phyloP scores from a whole-genome alignment of 2,329 filamentous ascomycete species.

The Claviceps sorghi region DNA sequence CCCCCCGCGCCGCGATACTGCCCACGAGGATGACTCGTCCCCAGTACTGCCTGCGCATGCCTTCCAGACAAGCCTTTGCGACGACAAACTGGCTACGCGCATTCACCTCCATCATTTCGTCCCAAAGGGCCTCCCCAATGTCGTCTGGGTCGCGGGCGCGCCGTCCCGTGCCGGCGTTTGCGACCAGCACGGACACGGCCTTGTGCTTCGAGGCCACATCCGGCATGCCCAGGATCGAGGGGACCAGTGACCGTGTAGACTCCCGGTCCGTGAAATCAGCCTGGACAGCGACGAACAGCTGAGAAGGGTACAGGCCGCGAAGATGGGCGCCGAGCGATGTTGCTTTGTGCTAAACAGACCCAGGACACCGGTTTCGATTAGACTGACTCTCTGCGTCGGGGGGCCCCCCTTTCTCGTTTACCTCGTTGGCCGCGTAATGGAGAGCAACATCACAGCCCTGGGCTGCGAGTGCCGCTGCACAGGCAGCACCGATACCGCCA shows the following conservation, averaged over 20 bases:
- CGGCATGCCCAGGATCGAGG: background rate
- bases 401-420: background rate
- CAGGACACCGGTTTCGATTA: background rate
- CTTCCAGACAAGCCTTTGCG: constrained; percentile 4
- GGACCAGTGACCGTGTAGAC: constrained; percentile 3
- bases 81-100: constrained; percentile 6
- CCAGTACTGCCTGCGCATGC: constrained; percentile 5
- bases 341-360: constrained; percentile 1
- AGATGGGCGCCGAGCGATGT: background rate
- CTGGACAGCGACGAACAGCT: constrained; percentile 1
- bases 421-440: constrained; percentile 5
- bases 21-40: constrained; percentile 5
- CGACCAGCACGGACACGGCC: constrained; percentile 3
- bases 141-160: constrained; percentile 4
- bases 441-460: constrained; percentile 5
- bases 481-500: constrained; percentile 5
- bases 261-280: constrained; percentile 5
- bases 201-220: constrained; percentile 1
- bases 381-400: background rate
- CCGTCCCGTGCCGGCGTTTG: constrained; percentile 5
- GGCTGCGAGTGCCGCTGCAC: constrained; percentile 2
- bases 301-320: background rate
- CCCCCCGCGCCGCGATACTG: constrained; percentile 5
- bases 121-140: constrained; percentile 4
- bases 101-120: constrained; percentile 7